phyloP scores from a whole-genome alignment of 176 grass and related monocot species.

The Areca catechu region DNA sequence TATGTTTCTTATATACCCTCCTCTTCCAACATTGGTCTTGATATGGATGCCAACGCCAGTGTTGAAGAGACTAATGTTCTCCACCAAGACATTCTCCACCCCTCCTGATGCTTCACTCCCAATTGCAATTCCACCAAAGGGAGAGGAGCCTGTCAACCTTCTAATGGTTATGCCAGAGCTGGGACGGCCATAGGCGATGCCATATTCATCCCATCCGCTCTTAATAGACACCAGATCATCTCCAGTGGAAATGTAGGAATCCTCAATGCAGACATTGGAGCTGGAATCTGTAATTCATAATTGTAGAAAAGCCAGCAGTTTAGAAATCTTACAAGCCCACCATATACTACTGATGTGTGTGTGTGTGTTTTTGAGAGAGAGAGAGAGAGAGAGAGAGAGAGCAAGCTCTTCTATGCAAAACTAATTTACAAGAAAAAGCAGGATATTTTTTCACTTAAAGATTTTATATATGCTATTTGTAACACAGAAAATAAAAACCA shows the following conservation, averaged over 20 bases:
- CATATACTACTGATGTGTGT: too few species aligned
- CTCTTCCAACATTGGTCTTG: conserved; percentile 1
- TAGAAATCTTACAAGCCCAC: too few species aligned
- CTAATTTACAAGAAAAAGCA: too few species aligned
- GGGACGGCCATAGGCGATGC: conserved; percentile 59
- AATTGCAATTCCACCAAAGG: conserved; percentile 33
- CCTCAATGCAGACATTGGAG: conserved; percentile 73
- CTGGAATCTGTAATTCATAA: conserved; percentile 4
- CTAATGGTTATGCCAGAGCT: conserved; percentile 58
- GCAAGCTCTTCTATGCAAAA: too few species aligned
- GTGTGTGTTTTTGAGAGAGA: too few species aligned
- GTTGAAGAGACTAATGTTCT: neutral
- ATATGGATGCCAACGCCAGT: neutral
- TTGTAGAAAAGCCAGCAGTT: too few species aligned
- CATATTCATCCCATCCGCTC: conserved; percentile 93
- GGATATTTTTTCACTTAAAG: too few species aligned
- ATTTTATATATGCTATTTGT: too few species aligned
- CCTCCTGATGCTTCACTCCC: conserved; percentile 9
- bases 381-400: too few species aligned
- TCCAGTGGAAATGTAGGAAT: conserved; percentile 66
- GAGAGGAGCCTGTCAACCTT: conserved; percentile 47
- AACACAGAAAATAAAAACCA: too few species aligned
- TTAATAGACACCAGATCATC: conserved; percentile 69
- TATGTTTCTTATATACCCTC: conserved; percentile 6
- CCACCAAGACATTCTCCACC: neutral